phyloP scores from a whole-genome alignment of 2,329 filamentous ascomycete genomes.

The Apiospora phragmitis region DNA sequence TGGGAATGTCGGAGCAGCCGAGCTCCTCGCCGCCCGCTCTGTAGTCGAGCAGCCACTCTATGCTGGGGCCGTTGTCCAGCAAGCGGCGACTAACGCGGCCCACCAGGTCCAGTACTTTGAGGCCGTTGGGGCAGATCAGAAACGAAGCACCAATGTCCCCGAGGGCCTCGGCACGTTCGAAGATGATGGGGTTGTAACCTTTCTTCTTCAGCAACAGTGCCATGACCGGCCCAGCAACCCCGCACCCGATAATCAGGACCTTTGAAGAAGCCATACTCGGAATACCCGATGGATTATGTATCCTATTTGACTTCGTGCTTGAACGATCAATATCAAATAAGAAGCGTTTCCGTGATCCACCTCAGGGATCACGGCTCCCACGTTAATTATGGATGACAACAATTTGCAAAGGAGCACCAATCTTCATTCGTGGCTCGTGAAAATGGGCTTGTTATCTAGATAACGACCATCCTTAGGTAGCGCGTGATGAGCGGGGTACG shows the following conservation, averaged over 20 bases:
- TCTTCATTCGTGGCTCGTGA: too few species aligned
- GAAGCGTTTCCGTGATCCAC: too few species aligned
- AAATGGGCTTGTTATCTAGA: too few species aligned
- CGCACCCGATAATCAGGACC: conserved; percentile 27
- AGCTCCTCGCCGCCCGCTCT: conserved; percentile 19
- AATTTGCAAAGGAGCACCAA: too few species aligned
- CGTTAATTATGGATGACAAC: too few species aligned
- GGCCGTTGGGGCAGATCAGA: conserved; percentile 28
- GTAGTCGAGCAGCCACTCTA: conserved; percentile 20
- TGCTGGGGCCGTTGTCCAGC: conserved; percentile 13
- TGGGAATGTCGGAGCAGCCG: conserved; percentile 21
- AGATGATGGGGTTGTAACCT: conserved; percentile 27
- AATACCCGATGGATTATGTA: too few species aligned
- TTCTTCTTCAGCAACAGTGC: conserved; percentile 24
- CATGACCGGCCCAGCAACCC: conserved; percentile 24
- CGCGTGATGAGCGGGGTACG: too few species aligned
- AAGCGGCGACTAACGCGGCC: conserved; percentile 12
- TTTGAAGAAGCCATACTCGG: too few species aligned
- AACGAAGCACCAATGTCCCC: conserved; percentile 26
- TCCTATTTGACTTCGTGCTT: too few species aligned
- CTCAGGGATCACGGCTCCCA: too few species aligned
- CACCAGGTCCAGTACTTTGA: conserved; percentile 25
- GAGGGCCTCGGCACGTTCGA: conserved; percentile 23
- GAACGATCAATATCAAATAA: too few species aligned
- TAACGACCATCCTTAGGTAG: too few species aligned